These are phyloP conservation scores for Saturnispora kantuleensis DNA, from an alignment of 805 yeast species.

Conservation along the genomic window DNA sequence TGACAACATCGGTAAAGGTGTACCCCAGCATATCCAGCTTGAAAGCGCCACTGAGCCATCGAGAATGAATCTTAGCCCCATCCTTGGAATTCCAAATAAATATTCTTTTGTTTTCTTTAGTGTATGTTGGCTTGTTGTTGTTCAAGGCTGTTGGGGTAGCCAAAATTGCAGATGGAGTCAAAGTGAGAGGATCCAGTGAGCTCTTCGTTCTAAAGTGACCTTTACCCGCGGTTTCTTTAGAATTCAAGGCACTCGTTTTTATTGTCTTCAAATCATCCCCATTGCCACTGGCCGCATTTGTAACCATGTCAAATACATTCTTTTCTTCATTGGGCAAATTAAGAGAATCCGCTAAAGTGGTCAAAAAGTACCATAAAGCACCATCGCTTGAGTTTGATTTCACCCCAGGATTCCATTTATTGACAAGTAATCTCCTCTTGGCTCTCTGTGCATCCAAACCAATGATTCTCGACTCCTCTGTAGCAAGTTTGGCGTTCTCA, in stretches of 20 bases:
- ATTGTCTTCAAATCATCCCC: background rate
- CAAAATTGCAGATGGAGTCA: slow-evolving; percentile 32
- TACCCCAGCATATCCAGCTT: slow-evolving; percentile 29
- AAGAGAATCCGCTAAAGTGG: slow-evolving; percentile 41
- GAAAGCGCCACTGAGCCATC: slow-evolving; percentile 36
- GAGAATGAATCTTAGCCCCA: slow-evolving; percentile 16
- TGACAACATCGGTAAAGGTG: slow-evolving; percentile 14
- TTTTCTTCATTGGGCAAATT: slow-evolving; percentile 34
- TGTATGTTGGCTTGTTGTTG: slow-evolving; percentile 14
- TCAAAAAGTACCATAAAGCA: slow-evolving; percentile 39
- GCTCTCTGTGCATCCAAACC: slow-evolving; percentile 32
- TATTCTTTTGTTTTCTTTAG: slow-evolving; percentile 1
- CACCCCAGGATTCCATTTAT: background rate
- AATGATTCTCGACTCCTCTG: slow-evolving; percentile 21
- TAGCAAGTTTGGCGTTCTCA: slow-evolving; percentile 21
- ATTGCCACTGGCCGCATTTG: background rate
- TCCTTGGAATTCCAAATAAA: slow-evolving; percentile 1
- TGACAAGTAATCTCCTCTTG: slow-evolving; percentile 34
- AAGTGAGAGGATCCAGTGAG: slow-evolving; percentile 8
- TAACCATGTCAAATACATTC: slow-evolving; percentile 17
- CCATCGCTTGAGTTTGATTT: slow-evolving; percentile 18
- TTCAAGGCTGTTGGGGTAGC: slow-evolving; percentile 30
- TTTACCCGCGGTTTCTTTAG: background rate
- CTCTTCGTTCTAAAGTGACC: slow-evolving; percentile 4
- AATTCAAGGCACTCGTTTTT: slow-evolving; percentile 7